These are phyloP conservation scores for Maudiozyma serrabonitensis DNA, from an alignment of 805 yeast genomes.

Conservation along the genomic window DNA sequence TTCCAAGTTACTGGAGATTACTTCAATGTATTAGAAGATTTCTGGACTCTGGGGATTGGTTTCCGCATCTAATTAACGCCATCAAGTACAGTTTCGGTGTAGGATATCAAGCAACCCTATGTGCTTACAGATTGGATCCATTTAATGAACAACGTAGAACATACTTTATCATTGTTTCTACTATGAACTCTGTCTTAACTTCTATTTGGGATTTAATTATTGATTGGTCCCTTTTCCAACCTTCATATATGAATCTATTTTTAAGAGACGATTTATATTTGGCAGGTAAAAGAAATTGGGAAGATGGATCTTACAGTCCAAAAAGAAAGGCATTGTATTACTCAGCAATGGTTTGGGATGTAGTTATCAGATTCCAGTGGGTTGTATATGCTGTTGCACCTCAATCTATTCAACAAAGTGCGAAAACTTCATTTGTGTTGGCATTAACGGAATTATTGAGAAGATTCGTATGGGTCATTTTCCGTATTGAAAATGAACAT, in stretches of 20 bases:
- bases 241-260: constrained; percentile 42
- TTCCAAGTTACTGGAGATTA: constrained; percentile 87
- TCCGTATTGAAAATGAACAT: constrained; percentile 95
- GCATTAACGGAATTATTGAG: constrained; percentile 76
- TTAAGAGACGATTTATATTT: constrained; percentile 67
- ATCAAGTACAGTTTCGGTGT: constrained; percentile 62
- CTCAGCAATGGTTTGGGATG: constrained; percentile 61
- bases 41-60: constrained; percentile 88
- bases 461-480: constrained; percentile 80
- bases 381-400: constrained; percentile 76
- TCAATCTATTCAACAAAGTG: constrained; percentile 74
- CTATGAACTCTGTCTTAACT: constrained; percentile 59
- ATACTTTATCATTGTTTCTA: constrained; percentile 63
- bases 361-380: constrained; percentile 82
- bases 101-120: constrained; percentile 59
- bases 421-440: constrained; percentile 71
- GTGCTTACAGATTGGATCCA: constrained; percentile 54
- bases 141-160: constrained; percentile 33
- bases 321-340: constrained; percentile 47
- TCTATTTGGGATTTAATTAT: constrained; percentile 82
- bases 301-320: constrained; percentile 23
- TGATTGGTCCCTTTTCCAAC: constrained; percentile 90
- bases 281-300: constrained; percentile 33
- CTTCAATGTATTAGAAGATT: constrained; percentile 87
- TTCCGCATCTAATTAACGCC: constrained; percentile 91